These are phyloP conservation scores for Athelia sp. DNA, from an alignment of 1,284 basidiomycete species.

Conservation along the genomic window DNA sequence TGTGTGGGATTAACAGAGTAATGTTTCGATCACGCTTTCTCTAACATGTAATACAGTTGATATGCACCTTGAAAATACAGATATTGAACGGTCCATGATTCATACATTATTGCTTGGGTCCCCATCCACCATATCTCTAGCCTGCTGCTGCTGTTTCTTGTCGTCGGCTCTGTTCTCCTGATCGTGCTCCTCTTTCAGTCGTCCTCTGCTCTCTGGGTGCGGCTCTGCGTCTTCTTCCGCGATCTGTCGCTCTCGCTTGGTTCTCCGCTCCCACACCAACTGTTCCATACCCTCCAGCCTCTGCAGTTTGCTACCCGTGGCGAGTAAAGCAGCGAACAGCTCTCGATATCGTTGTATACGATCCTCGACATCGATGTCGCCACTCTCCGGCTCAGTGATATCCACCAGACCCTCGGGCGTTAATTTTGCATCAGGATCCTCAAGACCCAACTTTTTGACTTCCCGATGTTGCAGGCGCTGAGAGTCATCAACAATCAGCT, in stretches of 20 bases:
- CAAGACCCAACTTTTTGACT: not conserved
- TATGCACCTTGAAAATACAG: no score
- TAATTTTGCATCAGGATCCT: not conserved
- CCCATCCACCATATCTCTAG: no score
- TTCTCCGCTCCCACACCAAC: not conserved
- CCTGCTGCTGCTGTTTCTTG: no score
- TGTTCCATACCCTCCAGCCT: not conserved
- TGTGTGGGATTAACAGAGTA: no score
- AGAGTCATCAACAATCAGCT: no score
- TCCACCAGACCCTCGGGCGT: not conserved
- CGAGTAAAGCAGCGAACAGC: not conserved
- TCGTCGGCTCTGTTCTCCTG: not conserved
- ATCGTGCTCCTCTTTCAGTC: not conserved
- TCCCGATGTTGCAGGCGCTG: not conserved
- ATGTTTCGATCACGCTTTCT: no score
- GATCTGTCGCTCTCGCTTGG: not conserved
- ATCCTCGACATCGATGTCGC: not conserved
- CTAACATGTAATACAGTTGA: no score
- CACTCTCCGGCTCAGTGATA: not conserved
- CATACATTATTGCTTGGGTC: no score
- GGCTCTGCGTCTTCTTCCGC: not conserved
- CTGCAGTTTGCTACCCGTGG: not conserved
- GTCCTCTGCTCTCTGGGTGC: not conserved
- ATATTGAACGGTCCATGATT: no score
- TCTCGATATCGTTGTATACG: not conserved